Conservation (phyloP, 2,329 filamentous ascomycete genomes). For the Alternaria tenuissima region DNA sequence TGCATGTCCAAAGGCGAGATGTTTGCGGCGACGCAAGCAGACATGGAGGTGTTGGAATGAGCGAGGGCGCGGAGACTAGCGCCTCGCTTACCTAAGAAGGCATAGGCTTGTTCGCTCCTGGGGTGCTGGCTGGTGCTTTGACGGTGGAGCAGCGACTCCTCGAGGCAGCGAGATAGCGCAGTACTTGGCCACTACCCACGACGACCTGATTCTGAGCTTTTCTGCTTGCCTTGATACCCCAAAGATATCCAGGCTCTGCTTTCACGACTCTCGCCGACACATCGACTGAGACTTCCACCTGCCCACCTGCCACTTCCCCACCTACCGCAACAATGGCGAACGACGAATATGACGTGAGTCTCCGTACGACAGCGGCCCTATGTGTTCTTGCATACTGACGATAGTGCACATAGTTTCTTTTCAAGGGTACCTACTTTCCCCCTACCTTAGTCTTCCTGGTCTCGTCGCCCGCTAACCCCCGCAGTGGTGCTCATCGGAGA, state of each 20-base stretch:
- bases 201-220: conserved; percentile 2
- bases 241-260: conserved; percentile 1
- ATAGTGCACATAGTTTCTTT: conserved; percentile 77
- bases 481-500: conserved; percentile 98
- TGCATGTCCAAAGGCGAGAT: neutral
- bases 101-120: conserved; percentile 13
- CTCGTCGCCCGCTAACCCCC: conserved; percentile 40
- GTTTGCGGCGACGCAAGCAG: conserved; percentile 2
- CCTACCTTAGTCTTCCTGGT: conserved; percentile 25
- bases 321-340: conserved; percentile 78
- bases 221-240: conserved; percentile 6
- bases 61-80: conserved; percentile 8
- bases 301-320: conserved; percentile 25
- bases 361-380: conserved; percentile 29
- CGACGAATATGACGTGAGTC: conserved; percentile 98
- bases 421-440: conserved; percentile 77
- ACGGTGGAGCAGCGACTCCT: conserved; percentile 16
- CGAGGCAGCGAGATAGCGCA: conserved; percentile 20
- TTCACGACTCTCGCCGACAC: neutral
- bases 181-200: conserved; percentile 19
- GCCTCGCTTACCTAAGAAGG: conserved; percentile 14
- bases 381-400: conserved; percentile 33
- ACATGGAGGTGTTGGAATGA: neutral
- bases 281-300: conserved; percentile 2
- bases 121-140: conserved; percentile 18